These are phyloP conservation scores for Emericellopsis cladophorae DNA, from an alignment of 2,329 filamentous ascomycete genomes.

Conservation along the genomic window DNA sequence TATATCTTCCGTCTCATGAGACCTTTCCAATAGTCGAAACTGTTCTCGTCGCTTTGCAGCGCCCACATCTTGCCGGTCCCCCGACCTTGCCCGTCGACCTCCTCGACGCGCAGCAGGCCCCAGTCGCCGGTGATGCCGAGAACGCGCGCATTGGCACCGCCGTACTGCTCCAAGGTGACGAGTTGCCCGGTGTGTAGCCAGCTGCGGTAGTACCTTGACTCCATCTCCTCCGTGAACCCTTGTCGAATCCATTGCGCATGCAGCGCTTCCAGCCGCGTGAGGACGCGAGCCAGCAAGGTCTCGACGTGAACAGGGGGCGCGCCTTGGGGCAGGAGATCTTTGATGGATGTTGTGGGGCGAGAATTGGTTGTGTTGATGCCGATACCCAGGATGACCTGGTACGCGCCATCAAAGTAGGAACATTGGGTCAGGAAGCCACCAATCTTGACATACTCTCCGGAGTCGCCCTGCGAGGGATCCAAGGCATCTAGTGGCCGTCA, in stretches of 20 bases:
- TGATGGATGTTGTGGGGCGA: constrained; percentile 77
- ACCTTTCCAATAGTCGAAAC: constrained; percentile 94
- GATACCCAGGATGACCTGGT: constrained; percentile 75
- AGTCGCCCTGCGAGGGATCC: constrained; percentile 41
- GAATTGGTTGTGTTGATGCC: constrained; percentile 79
- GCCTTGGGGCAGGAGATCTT: constrained; percentile 48
- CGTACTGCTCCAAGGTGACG: constrained; percentile 68
- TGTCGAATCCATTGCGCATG: constrained; percentile 62
- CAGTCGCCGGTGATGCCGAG: constrained; percentile 86
- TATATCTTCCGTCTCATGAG: constrained; percentile 64
- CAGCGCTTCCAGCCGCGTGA: constrained; percentile 65
- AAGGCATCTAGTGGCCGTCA: constrained; percentile 38
- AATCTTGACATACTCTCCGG: constrained; percentile 65
- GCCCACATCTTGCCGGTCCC: constrained; percentile 68
- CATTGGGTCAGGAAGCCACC: constrained; percentile 89
- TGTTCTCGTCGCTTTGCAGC: constrained; percentile 93
- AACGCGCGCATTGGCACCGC: constrained; percentile 61
- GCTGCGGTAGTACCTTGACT: constrained; percentile 63
- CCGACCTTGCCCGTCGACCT: constrained; percentile 60
- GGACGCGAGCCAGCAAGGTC: constrained; percentile 66
- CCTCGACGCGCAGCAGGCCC: constrained; percentile 76
- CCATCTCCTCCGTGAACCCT: constrained; percentile 64
- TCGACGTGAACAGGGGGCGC: constrained; percentile 56
- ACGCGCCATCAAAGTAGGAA: constrained; percentile 61
- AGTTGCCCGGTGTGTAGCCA: constrained; percentile 76